A percentile compares a stretch with the other conserved stretches of the same genome.
Conservation (phyloP, 306 rosid species). For the Dalbergia oliveri region DNA sequence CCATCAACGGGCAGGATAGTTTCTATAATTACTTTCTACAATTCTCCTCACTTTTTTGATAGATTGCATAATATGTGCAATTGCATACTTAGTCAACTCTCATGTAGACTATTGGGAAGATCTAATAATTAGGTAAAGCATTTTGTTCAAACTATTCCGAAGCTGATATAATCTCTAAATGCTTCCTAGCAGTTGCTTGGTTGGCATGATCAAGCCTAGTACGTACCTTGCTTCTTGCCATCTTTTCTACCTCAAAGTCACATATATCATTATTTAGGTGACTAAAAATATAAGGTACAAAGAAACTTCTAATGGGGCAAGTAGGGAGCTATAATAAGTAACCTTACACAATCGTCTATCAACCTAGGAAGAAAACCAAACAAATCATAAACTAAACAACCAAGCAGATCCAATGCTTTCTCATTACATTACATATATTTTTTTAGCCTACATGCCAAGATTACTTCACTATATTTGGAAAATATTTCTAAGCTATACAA, state of each 20-base stretch:
- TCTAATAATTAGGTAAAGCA: constrained; percentile 10
- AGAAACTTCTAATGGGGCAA: constrained; percentile 30
- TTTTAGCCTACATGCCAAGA: constrained; percentile 14
- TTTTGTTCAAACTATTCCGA: constrained; percentile 28
- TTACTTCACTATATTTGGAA: constrained; percentile 29
- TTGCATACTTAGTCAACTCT: constrained; percentile 32
- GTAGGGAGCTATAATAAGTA: constrained; percentile 39
- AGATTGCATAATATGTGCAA: constrained; percentile 7
- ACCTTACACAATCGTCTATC: constrained; percentile 27
- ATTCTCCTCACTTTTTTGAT: not conserved
- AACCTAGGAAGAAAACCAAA: constrained; percentile 40
- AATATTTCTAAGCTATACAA: not conserved
- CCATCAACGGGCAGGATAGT: constrained; percentile 38
- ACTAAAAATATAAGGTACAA: constrained; percentile 39
- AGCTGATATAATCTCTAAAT: constrained; percentile 1
- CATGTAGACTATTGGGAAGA: not conserved
- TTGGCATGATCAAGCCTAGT: constrained; percentile 29
- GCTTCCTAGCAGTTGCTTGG: constrained; percentile 29
- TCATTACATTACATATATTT: not conserved
- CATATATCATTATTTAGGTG: constrained; percentile 28
- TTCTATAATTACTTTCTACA: constrained; percentile 37
- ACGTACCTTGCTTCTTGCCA: constrained; percentile 1
- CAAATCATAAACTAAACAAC: constrained; percentile 24
- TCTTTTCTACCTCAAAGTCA: constrained; percentile 20
- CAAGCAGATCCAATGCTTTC: not conserved